Percentiles rank a stretch among this genome's conserved stretches.
Conservation (phyloP, 2,329 filamentous ascomycete species). For the Nemania abortiva region DNA sequence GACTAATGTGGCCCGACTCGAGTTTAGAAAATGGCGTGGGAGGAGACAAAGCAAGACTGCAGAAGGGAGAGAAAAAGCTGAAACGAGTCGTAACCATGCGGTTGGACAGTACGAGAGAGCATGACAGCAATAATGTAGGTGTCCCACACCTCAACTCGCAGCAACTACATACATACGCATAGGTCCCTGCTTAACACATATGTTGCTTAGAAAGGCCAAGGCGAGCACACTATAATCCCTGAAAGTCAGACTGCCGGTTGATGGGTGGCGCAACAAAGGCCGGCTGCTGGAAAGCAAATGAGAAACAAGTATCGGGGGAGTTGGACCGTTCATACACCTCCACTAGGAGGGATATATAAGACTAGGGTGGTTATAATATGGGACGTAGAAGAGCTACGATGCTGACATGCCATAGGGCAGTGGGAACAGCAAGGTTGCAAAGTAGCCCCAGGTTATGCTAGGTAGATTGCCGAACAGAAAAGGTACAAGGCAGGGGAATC, state of each 20-base stretch:
- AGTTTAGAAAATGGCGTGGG: slow-evolving; percentile 56
- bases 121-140: slow-evolving; percentile 55
- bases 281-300: slow-evolving; percentile 49
- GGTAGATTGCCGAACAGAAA: slow-evolving; percentile 52
- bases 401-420: slow-evolving; percentile 53
- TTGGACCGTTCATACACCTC: slow-evolving; percentile 49
- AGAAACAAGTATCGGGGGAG: slow-evolving; percentile 46
- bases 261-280: slow-evolving; percentile 42
- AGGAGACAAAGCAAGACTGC: slow-evolving; percentile 55
- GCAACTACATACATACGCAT: slow-evolving; percentile 33
- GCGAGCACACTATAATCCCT: slow-evolving; percentile 43
- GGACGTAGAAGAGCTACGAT: slow-evolving; percentile 49
- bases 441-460: slow-evolving; percentile 50
- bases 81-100: slow-evolving; percentile 60
- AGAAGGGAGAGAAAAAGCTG: slow-evolving; percentile 56
- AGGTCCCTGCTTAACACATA: slow-evolving; percentile 48
- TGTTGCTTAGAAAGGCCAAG: slow-evolving; percentile 45
- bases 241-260: slow-evolving; percentile 48
- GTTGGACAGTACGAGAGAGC: slow-evolving; percentile 53
- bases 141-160: slow-evolving; percentile 49
- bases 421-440: slow-evolving; percentile 50
- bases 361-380: slow-evolving; percentile 53
- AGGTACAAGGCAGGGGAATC: slow-evolving; percentile 43
- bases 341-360: slow-evolving; percentile 53
- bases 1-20: slow-evolving; percentile 46